Percentiles rank a stretch among this genome's conserved stretches.
Conservation (phyloP, 441 rosid species). For the Eutrema salsugineum region DNA sequence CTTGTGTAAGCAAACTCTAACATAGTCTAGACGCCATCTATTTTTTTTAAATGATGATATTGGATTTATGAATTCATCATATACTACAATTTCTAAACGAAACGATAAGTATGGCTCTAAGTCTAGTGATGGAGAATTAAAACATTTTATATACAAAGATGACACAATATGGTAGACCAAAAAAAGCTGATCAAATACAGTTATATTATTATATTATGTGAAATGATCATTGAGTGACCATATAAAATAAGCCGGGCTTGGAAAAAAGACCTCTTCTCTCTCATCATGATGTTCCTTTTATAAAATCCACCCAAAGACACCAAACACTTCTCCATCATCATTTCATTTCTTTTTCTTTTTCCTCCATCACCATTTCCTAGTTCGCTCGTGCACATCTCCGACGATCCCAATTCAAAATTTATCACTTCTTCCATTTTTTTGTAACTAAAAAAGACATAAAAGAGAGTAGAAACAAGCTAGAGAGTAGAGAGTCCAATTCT, state of each 20-base stretch:
- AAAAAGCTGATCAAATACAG: not conserved
- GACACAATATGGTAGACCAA: slow-evolving; percentile 26
- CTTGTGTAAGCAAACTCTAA: not conserved
- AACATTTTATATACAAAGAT: slow-evolving; percentile 13
- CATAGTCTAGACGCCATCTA: not conserved
- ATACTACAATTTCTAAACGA: slow-evolving; percentile 1
- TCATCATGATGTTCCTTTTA: slow-evolving; percentile 30
- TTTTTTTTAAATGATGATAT: not conserved
- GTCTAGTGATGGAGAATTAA: slow-evolving; percentile 14
- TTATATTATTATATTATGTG: not conserved
- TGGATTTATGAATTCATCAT: not conserved
- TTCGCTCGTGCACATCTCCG: slow-evolving; percentile 58
- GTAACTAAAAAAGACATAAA: not conserved
- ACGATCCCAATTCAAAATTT: slow-evolving; percentile 26
- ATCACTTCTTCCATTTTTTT: slow-evolving; percentile 13
- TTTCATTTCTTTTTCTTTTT: slow-evolving; percentile 20
- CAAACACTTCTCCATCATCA: slow-evolving; percentile 28
- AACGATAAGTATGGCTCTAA: slow-evolving; percentile 21
- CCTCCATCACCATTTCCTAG: slow-evolving; percentile 59
- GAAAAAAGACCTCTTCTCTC: slow-evolving; percentile 11
- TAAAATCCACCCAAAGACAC: slow-evolving; percentile 31
- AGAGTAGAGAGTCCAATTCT: not conserved
- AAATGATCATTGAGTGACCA: slow-evolving; percentile 31
- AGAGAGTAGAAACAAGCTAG: not conserved
- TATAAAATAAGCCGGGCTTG: slow-evolving; percentile 22